phyloP scores from a whole-genome alignment of 306 rosid genomes.

The Astragalus membranaceus region DNA sequence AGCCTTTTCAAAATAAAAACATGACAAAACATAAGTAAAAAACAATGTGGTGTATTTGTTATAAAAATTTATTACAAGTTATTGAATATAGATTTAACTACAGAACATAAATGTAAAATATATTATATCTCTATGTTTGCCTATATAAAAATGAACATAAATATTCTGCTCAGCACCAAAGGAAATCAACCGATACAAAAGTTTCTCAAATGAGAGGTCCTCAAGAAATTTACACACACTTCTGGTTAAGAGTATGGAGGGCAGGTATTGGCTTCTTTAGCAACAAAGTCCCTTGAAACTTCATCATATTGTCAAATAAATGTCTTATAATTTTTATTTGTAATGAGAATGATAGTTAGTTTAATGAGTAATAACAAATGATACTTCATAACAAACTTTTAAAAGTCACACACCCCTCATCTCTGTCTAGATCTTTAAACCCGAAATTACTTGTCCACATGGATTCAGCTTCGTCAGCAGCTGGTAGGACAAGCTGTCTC shows the following conservation, averaged over 20 bases:
- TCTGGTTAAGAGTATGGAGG: neutral
- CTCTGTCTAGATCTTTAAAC: conserved; percentile 35
- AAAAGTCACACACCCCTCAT: conserved; percentile 26
- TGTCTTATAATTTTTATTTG: conserved; percentile 43
- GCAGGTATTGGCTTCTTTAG: conserved; percentile 38
- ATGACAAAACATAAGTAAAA: too few species aligned
- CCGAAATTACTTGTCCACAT: conserved; percentile 75
- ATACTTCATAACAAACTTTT: neutral
- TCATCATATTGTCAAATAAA: conserved; percentile 43
- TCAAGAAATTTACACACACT: neutral
- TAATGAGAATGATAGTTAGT: neutral
- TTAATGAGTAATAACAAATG: neutral
- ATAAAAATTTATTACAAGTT: too few species aligned
- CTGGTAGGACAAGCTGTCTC: conserved; percentile 55
- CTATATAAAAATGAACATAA: too few species aligned
- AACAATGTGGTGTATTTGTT: too few species aligned
- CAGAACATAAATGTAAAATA: too few species aligned
- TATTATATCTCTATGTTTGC: too few species aligned
- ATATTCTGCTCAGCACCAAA: neutral
- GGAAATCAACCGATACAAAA: neutral
- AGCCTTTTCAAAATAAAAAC: too few species aligned
- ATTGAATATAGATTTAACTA: too few species aligned
- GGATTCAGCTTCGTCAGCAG: conserved; percentile 59
- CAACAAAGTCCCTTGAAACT: conserved; percentile 61
- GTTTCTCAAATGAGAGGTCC: too few species aligned